Conservation (phyloP, 164 flowering plant genomes). For the Stephania japonica region DNA sequence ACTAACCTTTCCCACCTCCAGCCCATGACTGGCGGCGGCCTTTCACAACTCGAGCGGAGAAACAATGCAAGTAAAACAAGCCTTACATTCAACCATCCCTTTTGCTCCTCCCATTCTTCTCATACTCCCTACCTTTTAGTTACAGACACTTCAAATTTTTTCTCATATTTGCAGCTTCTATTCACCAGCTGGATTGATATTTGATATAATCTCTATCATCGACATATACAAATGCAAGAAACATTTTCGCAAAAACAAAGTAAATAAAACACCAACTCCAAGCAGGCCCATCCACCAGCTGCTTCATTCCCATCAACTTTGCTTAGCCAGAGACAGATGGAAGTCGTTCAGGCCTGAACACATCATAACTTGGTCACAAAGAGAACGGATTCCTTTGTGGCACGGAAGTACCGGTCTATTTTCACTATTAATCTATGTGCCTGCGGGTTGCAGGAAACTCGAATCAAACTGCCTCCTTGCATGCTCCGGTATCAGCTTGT, state of each 20-base stretch:
- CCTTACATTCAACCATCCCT: slow-evolving; percentile 8
- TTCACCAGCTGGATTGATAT: slow-evolving; percentile 11
- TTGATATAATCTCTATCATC: slow-evolving; percentile 14
- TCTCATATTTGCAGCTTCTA: slow-evolving; percentile 12
- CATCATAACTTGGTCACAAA: slow-evolving; percentile 8
- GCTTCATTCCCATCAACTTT: slow-evolving; percentile 5
- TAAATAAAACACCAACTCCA: slow-evolving; percentile 11
- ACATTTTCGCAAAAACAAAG: slow-evolving; percentile 11
- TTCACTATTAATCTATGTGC: slow-evolving; percentile 24
- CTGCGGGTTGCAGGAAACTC: slow-evolving; percentile 33
- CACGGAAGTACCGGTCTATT: slow-evolving; percentile 4
- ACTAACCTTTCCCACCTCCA: background rate
- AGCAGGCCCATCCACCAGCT: slow-evolving; percentile 13
- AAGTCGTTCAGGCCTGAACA: background rate
- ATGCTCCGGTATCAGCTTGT: slow-evolving; percentile 77
- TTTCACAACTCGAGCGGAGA: background rate
- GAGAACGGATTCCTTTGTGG: background rate
- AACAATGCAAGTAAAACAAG: slow-evolving; percentile 2
- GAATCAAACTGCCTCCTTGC: slow-evolving; percentile 54
- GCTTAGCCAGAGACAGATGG: slow-evolving; percentile 1
- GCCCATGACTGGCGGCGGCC: background rate
- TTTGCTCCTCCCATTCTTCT: slow-evolving; percentile 6
- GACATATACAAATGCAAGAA: slow-evolving; percentile 16
- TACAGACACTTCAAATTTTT: slow-evolving; percentile 11
- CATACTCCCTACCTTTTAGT: slow-evolving; percentile 1